Base-by-base conservation (phyloP, 495 filamentous ascomycete genomes). In the Tuber microsphaerosporum region DNA sequence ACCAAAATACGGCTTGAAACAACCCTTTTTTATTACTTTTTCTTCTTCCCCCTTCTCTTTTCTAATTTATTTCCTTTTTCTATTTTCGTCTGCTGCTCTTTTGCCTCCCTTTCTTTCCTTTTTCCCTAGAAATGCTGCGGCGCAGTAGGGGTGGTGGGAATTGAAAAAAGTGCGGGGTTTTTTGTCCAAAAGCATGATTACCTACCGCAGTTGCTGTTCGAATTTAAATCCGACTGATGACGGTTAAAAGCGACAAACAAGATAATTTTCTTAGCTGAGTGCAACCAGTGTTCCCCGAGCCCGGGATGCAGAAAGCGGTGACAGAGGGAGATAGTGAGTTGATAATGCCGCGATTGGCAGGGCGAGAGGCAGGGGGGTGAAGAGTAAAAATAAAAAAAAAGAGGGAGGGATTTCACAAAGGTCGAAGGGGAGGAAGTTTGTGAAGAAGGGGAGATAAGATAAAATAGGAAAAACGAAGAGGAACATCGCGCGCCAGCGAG, bases 141-240 rank as follows among this genome's bases (percentile, higher is more conserved):
- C 73, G 76, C 74, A 61, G 75, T 75, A 69, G 72, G 77, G 77
- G 73, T 56, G 48, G 71, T 51, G 74, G 73, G 76, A 72, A 79
- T 79, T 79, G 73, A 73, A 76, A 76, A 75, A 72, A 79, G 75
- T 79, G 73, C 77, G 56, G 56, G 56, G 56, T 65, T 65, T 65
- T 56, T 17, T 65, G 45, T 73, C 48, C 56, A 72, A 71, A 78
- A 77, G 75, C 61, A 77, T 71, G 77, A 74, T 79, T 71, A 79
- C 76, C 74, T 79, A 79, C 77, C 77, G 76, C 76, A 77, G 77
- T 79, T 74, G 76, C 73, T 79, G 77, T 79, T 79, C 76, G 76
- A 79, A 79, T 79, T 79, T 42, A 79, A 79, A 79, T 79, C 76
- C 76, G 77, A 79, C 77, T 79, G 77, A 79, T 79, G 77, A 79